Evolutionary conservation across 352 stramenopile genomes (phyloP).

Genomic region (Pythium guiyangense): DNA sequence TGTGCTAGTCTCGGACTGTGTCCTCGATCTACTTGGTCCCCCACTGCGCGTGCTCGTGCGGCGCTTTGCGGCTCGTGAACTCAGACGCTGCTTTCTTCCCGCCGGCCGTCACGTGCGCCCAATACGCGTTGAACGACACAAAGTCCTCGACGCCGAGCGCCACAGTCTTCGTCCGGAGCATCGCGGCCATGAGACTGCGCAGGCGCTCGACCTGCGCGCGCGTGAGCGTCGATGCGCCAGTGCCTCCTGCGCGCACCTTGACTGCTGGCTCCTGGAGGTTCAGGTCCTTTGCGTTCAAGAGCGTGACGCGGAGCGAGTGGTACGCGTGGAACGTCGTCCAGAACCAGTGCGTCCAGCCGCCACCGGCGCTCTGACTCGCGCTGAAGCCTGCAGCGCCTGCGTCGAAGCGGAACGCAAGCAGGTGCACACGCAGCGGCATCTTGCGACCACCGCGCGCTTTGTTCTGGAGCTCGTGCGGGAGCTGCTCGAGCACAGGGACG

Average conservation of each 20-base stretch:
- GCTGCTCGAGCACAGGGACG: slow-evolving; percentile 55
- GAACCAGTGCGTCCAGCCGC: slow-evolving; percentile 55
- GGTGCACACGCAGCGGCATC: slow-evolving; percentile 41
- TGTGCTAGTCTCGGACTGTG: too few species aligned
- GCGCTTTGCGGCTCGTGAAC: slow-evolving; percentile 82
- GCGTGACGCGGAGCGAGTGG: slow-evolving; percentile 57
- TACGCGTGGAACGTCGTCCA: slow-evolving; percentile 65
- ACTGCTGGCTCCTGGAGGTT: slow-evolving; percentile 39
- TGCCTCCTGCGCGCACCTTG: slow-evolving; percentile 18
- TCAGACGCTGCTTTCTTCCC: slow-evolving; percentile 57
- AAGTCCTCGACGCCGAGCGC: slow-evolving; percentile 68
- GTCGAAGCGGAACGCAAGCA: slow-evolving; percentile 79
- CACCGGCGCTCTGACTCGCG: slow-evolving; percentile 62
- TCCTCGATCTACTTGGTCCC: slow-evolving; percentile 32
- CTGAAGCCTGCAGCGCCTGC: slow-evolving; percentile 42
- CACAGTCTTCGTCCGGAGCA: slow-evolving; percentile 77
- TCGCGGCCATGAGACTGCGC: slow-evolving; percentile 58
- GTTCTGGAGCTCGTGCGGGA: slow-evolving; percentile 27
- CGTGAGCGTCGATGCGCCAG: slow-evolving; percentile 33
- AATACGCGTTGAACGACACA: slow-evolving; percentile 81
- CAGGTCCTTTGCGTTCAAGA: slow-evolving; percentile 57
- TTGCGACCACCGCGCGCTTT: slow-evolving; percentile 15
- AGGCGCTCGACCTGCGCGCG: slow-evolving; percentile 54
- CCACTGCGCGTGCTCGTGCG: slow-evolving; percentile 83
- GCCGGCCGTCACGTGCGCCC: slow-evolving; percentile 68